Percentiles rank a stretch among this genome's conserved stretches.
These are phyloP conservation scores for Aquilaria sinensis DNA, from an alignment of 345 rosid species.

Conservation along the genomic window DNA sequence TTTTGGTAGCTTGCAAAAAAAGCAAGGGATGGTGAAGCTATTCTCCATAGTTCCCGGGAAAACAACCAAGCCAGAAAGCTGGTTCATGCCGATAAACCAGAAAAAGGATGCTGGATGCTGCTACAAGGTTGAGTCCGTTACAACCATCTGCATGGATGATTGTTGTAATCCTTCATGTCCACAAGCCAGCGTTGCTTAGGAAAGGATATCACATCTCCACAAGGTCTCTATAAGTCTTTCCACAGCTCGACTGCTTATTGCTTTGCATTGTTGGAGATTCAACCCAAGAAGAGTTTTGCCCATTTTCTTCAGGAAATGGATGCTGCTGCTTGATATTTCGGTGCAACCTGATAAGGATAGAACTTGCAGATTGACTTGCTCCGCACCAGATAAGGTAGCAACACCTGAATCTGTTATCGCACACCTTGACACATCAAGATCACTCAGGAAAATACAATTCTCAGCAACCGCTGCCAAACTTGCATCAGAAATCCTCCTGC, in stretches of 20 bases:
- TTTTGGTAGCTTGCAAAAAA: slow-evolving; percentile 49
- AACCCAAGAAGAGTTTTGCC: slow-evolving; percentile 52
- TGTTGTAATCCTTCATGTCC: slow-evolving; percentile 5
- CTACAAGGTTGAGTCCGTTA: slow-evolving; percentile 18
- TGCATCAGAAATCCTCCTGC: slow-evolving; percentile 60
- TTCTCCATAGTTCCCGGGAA: slow-evolving; percentile 35
- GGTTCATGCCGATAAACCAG: slow-evolving; percentile 16
- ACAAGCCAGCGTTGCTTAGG: slow-evolving; percentile 16
- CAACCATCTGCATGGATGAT: slow-evolving; percentile 1
- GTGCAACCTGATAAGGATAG: slow-evolving; percentile 58
- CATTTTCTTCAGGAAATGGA: slow-evolving; percentile 33
- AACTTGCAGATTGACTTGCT: slow-evolving; percentile 44
- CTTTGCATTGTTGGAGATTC: slow-evolving; percentile 63
- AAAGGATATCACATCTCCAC: slow-evolving; percentile 75
- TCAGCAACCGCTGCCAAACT: slow-evolving; percentile 53
- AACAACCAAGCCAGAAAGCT: slow-evolving; percentile 29
- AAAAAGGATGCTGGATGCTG: slow-evolving; percentile 29
- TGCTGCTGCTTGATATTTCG: slow-evolving; percentile 43
- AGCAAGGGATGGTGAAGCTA: slow-evolving; percentile 5
- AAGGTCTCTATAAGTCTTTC: slow-evolving; percentile 42
- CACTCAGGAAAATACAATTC: slow-evolving; percentile 44
- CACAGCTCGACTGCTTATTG: slow-evolving; percentile 38
- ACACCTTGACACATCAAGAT: slow-evolving; percentile 60
- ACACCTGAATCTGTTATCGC: slow-evolving; percentile 48
- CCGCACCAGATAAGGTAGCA: slow-evolving; percentile 35